These are phyloP conservation scores for Trematosphaeria pertusa DNA, from an alignment of 2,329 filamentous ascomycete species.

Conservation along the genomic window DNA sequence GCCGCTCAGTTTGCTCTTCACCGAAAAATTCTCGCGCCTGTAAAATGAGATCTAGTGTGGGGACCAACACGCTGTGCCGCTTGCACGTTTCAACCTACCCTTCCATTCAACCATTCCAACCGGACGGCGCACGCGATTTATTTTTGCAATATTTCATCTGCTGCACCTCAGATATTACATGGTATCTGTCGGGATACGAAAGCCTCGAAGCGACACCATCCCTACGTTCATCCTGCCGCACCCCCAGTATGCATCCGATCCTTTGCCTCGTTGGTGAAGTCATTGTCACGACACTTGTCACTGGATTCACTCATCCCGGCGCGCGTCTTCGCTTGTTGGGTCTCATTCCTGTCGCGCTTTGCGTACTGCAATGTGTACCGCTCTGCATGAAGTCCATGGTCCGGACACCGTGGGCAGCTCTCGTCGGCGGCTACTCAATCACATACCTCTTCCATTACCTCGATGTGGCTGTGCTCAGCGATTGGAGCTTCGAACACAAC, in stretches of 20 bases:
- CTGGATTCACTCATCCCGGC: constrained; percentile 10
- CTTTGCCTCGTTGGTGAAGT: constrained; percentile 12
- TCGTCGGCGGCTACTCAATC: constrained; percentile 14
- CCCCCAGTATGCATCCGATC: constrained; percentile 13
- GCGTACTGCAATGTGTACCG: constrained; percentile 9
- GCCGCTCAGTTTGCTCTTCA: too few relatives aligned
- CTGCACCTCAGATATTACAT: too few relatives aligned
- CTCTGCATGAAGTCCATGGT: constrained; percentile 12
- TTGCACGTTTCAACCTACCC: too few relatives aligned
- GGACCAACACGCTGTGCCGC: too few relatives aligned
- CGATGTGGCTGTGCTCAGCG: constrained; percentile 15
- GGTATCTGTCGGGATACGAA: too few relatives aligned
- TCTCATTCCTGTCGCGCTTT: constrained; percentile 2
- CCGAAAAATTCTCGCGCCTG: too few relatives aligned
- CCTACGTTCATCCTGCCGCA: too few relatives aligned
- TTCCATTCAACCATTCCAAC: too few relatives aligned
- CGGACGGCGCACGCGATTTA: too few relatives aligned
- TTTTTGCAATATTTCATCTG: too few relatives aligned
- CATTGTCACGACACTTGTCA: constrained; percentile 4
- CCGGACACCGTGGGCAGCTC: constrained; percentile 15
- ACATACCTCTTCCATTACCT: constrained; percentile 16
- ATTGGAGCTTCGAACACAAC: constrained; percentile 10
- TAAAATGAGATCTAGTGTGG: too few relatives aligned
- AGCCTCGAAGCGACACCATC: too few relatives aligned
- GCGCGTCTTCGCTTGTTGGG: neutral